These are phyloP conservation scores for Aquilaria sinensis DNA, from an alignment of 345 rosid genomes.

Conservation along the genomic window DNA sequence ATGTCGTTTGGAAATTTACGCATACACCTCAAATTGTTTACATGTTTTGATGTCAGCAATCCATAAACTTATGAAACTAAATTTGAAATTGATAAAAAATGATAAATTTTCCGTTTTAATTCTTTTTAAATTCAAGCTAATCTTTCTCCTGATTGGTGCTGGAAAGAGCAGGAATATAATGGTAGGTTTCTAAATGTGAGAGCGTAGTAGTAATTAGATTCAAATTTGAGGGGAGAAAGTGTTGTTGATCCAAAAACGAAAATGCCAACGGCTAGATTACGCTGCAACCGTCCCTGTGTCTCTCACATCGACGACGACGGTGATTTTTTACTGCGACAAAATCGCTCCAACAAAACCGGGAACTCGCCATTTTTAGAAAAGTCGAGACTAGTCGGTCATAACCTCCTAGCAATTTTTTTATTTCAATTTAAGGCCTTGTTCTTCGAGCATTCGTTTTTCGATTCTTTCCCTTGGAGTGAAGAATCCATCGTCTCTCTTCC, in stretches of 20 bases:
- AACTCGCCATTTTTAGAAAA: slow-evolving; percentile 11
- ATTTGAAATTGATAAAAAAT: no score
- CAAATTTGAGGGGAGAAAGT: slow-evolving; percentile 9
- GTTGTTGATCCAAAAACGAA: neutral
- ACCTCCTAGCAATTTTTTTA: slow-evolving; percentile 5
- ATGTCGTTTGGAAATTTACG: no score
- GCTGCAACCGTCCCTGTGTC: slow-evolving; percentile 14
- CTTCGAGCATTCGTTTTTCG: slow-evolving; percentile 21
- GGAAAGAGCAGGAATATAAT: neutral
- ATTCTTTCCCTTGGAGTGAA: slow-evolving; percentile 36
- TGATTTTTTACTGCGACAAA: slow-evolving; percentile 26
- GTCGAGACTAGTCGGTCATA: slow-evolving; percentile 13
- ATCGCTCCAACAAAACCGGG: slow-evolving; percentile 17
- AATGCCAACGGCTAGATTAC: slow-evolving; percentile 46
- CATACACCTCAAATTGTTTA: no score
- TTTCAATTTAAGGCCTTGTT: slow-evolving; percentile 14
- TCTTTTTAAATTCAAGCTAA: neutral
- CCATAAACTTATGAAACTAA: no score
- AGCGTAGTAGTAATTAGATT: slow-evolving; percentile 21
- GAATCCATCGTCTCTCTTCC: slow-evolving; percentile 13
- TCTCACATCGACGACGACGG: slow-evolving; percentile 10
- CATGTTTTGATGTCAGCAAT: no score
- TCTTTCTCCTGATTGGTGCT: neutral
- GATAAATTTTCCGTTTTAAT: neutral
- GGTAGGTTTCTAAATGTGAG: neutral